Evolutionary conservation across 2,329 filamentous ascomycete genomes (phyloP).

Genomic region (Fusarium chaquense): DNA sequence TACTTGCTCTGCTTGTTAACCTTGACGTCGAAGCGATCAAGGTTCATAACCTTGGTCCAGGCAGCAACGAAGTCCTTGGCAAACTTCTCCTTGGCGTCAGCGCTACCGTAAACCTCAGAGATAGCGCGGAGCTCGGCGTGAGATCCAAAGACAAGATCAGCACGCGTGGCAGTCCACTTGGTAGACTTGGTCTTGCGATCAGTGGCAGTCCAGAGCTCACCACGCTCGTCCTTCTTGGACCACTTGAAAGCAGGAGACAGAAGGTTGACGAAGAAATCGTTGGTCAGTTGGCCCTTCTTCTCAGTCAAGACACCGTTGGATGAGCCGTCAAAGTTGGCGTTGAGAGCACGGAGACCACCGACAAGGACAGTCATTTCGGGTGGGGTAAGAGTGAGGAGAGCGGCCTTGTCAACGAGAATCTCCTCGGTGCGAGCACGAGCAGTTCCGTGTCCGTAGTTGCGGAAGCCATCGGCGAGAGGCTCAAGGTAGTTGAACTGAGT

Average conservation of each 20-base stretch:
- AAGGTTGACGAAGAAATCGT: conserved; percentile 86
- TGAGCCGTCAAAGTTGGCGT: conserved; percentile 78
- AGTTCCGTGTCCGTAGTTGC: conserved; percentile 77
- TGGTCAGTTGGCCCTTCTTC: conserved; percentile 75
- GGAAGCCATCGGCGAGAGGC: conserved; percentile 80
- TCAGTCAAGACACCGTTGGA: conserved; percentile 75
- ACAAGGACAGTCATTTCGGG: conserved; percentile 78
- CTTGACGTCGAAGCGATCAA: conserved; percentile 74
- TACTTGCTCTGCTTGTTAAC: conserved; percentile 3
- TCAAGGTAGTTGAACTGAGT: conserved; percentile 74
- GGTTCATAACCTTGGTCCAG: conserved; percentile 81
- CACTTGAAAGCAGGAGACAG: conserved; percentile 75
- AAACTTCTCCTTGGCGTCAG: conserved; percentile 72
- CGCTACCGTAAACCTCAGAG: conserved; percentile 75
- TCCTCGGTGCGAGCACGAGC: conserved; percentile 74
- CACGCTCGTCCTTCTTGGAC: conserved; percentile 58
- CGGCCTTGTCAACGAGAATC: conserved; percentile 77
- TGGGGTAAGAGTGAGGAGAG: conserved; percentile 76
- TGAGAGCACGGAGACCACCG: conserved; percentile 77
- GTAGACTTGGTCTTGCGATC: conserved; percentile 74
- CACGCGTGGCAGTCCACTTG: conserved; percentile 77
- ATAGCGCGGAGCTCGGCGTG: conserved; percentile 79
- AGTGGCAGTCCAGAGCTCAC: conserved; percentile 71
- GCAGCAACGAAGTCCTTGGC: conserved; percentile 77
- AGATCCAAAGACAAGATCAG: conserved; percentile 78